Evolutionary conservation across 2,329 filamentous ascomycete genomes (phyloP).

Genomic region (Nemania sp.): DNA sequence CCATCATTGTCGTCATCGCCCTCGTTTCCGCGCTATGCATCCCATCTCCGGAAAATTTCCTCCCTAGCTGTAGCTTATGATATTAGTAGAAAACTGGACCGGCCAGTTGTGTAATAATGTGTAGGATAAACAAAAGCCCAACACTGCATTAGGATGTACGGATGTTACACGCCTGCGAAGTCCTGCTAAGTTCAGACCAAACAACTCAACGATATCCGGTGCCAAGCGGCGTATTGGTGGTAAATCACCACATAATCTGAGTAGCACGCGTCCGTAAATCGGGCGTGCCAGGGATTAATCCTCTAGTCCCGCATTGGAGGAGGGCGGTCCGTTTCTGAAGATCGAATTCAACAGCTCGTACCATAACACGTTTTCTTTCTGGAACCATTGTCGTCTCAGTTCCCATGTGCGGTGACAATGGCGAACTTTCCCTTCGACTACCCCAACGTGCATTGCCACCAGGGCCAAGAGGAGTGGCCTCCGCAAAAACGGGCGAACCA

Average conservation of each 20-base stretch:
- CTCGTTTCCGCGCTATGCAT: constrained; percentile 22
- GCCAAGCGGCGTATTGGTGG: background rate
- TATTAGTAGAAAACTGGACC: constrained; percentile 33
- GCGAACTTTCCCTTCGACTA: constrained; percentile 44
- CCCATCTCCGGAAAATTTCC: background rate
- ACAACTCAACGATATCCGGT: background rate
- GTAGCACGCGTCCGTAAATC: constrained; percentile 63
- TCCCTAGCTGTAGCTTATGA: constrained; percentile 14
- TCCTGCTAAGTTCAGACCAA: constrained; percentile 2
- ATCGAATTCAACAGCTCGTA: constrained; percentile 68
- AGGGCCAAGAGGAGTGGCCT: constrained; percentile 55
- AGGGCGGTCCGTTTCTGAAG: constrained; percentile 63
- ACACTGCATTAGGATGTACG: constrained; percentile 6
- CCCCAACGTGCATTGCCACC: constrained; percentile 61
- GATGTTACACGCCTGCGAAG: background rate
- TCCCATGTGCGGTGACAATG: constrained; percentile 37
- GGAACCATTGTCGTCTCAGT: constrained; percentile 56
- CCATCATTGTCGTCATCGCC: constrained; percentile 26
- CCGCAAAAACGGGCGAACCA: constrained; percentile 53
- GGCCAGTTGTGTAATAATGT: constrained; percentile 33
- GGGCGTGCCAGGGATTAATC: constrained; percentile 59
- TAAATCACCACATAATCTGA: constrained; percentile 60
- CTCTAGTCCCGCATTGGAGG: constrained; percentile 66
- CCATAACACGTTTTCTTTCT: constrained; percentile 67
- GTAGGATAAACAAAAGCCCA: constrained; percentile 9